Percentiles rank a stretch among this genome's conserved stretches.
phyloP scores from a whole-genome alignment of 2,329 filamentous ascomycete genomes.

The Exserohilum rostratum region DNA sequence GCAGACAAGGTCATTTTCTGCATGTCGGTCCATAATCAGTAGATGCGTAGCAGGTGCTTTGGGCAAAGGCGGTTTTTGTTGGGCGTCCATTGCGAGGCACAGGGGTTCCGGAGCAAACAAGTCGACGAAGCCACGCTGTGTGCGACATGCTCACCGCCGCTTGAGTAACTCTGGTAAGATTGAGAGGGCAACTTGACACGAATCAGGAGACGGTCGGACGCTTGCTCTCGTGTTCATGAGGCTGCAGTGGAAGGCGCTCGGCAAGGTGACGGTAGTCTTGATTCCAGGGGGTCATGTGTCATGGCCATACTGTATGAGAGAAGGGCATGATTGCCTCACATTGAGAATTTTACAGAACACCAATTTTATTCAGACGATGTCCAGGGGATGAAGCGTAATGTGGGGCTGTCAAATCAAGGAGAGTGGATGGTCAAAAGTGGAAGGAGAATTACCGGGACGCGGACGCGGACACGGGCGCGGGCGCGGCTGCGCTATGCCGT shows the following conservation, averaged over 20 bases:
- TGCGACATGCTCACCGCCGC: constrained; percentile 1
- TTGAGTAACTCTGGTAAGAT: neutral
- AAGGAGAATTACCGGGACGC: neutral
- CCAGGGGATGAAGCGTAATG: neutral
- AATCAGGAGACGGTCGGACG: neutral
- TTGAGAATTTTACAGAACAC: too few species aligned
- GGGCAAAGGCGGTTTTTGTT: neutral
- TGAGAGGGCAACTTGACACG: neutral
- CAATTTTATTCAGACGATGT: neutral
- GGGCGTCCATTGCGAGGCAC: neutral
- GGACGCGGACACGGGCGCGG: too few species aligned
- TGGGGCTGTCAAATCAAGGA: neutral
- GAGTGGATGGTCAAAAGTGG: neutral
- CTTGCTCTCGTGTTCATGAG: neutral
- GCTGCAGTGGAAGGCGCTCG: neutral
- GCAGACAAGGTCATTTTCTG: constrained; percentile 8
- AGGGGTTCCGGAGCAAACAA: constrained; percentile 14
- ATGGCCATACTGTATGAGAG: neutral
- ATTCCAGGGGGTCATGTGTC: too few species aligned
- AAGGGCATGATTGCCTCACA: neutral
- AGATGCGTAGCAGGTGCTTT: neutral
- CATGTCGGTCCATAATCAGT: constrained; percentile 3
- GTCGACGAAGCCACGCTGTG: neutral
- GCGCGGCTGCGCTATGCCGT: constrained; percentile 8
- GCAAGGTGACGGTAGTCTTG: too few species aligned